Base-by-base conservation (phyloP, 257 asterid genomes). In the Jacaranda mimosifolia region DNA sequence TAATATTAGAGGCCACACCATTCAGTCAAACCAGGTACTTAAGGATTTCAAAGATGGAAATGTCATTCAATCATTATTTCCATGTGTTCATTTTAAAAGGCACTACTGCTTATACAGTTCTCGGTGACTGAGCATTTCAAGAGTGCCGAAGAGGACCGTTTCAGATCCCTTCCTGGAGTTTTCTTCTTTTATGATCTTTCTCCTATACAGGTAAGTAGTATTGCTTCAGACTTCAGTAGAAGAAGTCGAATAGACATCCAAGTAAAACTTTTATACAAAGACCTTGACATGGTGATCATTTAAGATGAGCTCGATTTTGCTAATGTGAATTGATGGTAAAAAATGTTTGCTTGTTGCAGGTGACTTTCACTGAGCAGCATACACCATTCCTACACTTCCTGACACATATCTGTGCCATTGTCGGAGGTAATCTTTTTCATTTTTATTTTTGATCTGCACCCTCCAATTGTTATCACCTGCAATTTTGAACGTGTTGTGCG, bases 91-190 rank as follows among this genome's bases (percentile, higher is more conserved):
- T 39, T 59, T 70, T 45, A 7, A 73, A 36, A 79, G 40, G 67
- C 39, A 52, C 9, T 52, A 72, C 60, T 65, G 65, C 55, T 79
- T 74, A 58, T 83, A 58, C 89, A 96, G 99, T 96, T 96, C 90
- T 96, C 99, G n/a, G 99, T 92, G 73, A 96, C 99, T 0, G 97
- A 96, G 81, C 97, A 93, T 87, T 96, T 82, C 83, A 96, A 89
- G 88, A 82, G 80, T 80, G 49, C 91, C 32, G 96, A 93, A 56
- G 63, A 40, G 74, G 97, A 92, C 78, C 89, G 26, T 58, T 82
- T 84, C 79, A 86, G 87, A 74, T 71, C 96, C 52, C 86, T 81
- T 75, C 97, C 97, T 7, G 99, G 99, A 68, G 97, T 93, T 80
- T 92, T 86, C 96, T 93, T 96, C 91, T 90, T 82, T 76, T 96